phyloP scores from a whole-genome alignment of 257 asterid species.

The Solanum pinnatisectum region DNA sequence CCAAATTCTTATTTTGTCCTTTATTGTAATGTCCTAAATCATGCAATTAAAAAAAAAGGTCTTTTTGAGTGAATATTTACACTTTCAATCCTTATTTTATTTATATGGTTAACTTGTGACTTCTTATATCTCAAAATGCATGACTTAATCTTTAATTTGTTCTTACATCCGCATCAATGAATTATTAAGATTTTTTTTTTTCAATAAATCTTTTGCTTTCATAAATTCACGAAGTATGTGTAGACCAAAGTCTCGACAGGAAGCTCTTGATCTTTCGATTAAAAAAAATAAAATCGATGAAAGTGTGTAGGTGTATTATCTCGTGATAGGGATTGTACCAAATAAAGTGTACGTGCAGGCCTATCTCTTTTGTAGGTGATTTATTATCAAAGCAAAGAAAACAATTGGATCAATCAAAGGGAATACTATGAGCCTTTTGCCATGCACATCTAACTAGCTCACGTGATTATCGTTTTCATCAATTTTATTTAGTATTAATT shows the following conservation, averaged over 20 bases:
- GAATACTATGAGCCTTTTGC: too few species aligned
- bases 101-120: neutral
- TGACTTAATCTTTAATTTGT: neutral
- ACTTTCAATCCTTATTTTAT: neutral
- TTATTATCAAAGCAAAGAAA: too few species aligned
- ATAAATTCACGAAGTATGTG: neutral
- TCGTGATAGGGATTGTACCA: neutral
- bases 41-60: neutral
- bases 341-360: accelerated
- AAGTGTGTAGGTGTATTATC: too few species aligned
- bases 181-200: neutral
- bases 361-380: neutral
- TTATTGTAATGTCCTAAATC: neutral
- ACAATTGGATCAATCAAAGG: too few species aligned
- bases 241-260: neutral
- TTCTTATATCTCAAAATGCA: neutral
- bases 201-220: neutral
- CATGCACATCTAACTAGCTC: neutral
- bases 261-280: neutral
- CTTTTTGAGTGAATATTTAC: neutral
- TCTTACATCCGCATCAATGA: neutral
- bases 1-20: neutral
- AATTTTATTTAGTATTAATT: neutral
- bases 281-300: too few species aligned
- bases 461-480: neutral